Evolutionary conservation across 768 basidiomycete genomes (phyloP).

Genomic region (Tephrocybe sp.): DNA sequence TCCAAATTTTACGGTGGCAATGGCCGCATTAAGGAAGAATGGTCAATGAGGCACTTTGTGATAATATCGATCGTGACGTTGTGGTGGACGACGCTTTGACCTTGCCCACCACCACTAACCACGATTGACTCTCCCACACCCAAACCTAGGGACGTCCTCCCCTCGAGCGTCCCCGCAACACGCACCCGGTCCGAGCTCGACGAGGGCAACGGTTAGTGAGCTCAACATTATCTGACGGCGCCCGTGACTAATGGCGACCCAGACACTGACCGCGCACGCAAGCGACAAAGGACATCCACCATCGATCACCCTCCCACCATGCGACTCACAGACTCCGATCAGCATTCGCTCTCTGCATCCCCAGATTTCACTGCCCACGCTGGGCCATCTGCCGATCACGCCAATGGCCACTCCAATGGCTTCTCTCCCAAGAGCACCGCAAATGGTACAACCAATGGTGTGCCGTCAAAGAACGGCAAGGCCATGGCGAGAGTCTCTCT

Average conservation of each 20-base stretch:
- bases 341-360: conserved; percentile 42
- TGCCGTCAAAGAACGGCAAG: conserved; percentile 43
- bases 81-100: conserved; percentile 13
- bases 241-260: conserved; percentile 13
- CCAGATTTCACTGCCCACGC: conserved; percentile 41
- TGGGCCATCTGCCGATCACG: conserved; percentile 52
- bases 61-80: conserved; percentile 1
- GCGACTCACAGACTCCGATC: conserved; percentile 52
- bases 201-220: conserved; percentile 31
- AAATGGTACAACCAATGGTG: conserved; percentile 36
- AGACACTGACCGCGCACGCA: conserved; percentile 48
- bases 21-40: no score
- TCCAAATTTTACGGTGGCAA: no score
- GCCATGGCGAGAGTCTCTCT: conserved; percentile 60
- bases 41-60: background rate
- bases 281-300: conserved; percentile 59
- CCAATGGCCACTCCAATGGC: conserved; percentile 41
- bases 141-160: conserved; percentile 54
- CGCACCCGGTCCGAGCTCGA: conserved; percentile 64
- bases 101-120: conserved; percentile 13
- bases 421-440: conserved; percentile 30
- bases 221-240: conserved; percentile 16
- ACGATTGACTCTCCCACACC: conserved; percentile 71
- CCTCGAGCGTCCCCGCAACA: conserved; percentile 56
- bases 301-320: conserved; percentile 39